Evolutionary conservation across 1,139 yeast genomes (phyloP).

Genomic region (Groenewaldozyma sp.): DNA sequence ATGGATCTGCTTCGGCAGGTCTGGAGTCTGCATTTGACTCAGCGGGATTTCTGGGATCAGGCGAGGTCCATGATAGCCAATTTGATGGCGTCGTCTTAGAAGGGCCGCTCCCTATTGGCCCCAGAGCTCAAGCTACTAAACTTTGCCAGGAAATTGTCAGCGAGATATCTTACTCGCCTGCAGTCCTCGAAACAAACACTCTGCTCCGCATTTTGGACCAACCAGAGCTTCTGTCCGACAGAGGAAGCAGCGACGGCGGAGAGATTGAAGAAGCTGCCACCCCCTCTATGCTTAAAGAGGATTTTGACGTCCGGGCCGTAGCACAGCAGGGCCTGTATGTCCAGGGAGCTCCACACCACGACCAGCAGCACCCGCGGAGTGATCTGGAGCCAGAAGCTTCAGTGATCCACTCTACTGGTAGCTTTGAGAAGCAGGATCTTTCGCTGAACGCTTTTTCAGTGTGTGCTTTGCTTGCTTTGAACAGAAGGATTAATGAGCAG

Average conservation of each 20-base stretch:
- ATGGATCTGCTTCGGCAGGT: too few species aligned
- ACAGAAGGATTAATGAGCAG: constrained; percentile 6
- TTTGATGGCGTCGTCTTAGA: too few species aligned
- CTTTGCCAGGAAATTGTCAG: too few species aligned
- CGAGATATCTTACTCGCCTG: too few species aligned
- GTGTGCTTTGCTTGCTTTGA: not conserved
- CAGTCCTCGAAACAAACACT: not conserved
- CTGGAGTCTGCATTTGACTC: too few species aligned
- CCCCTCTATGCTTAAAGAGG: constrained; percentile 3
- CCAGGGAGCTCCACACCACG: not conserved
- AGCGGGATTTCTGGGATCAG: too few species aligned
- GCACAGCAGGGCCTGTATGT: not conserved
- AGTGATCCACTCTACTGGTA: not conserved
- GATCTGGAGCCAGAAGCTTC: not conserved
- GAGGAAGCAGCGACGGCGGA: constrained; percentile 8
- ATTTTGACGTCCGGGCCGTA: not conserved
- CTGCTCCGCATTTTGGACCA: not conserved
- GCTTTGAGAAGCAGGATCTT: too few species aligned
- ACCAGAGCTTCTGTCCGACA: constrained; percentile 9
- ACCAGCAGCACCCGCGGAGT: not conserved
- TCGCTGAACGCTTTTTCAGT: not conserved
- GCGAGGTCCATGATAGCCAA: too few species aligned
- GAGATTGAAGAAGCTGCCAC: constrained; percentile 10
- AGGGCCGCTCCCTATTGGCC: too few species aligned
- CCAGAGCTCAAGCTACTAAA: too few species aligned